Percentiles rank a stretch among this genome's conserved stretches.
Conservation (phyloP, 441 rosid species). For the Syzygium syzygioides region DNA sequence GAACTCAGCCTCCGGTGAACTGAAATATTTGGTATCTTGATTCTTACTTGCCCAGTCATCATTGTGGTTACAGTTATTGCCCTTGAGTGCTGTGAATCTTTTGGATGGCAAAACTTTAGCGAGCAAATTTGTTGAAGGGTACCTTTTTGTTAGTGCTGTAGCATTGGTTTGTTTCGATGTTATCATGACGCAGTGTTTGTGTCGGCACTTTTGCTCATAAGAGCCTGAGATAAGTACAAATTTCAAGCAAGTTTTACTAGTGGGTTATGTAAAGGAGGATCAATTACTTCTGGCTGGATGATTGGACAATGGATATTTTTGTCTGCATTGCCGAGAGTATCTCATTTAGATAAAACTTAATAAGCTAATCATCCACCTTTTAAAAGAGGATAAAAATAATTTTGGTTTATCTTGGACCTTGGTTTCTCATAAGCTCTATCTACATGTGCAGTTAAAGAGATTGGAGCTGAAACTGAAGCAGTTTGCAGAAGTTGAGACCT, state of each 20-base stretch:
- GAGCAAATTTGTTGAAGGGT: background rate
- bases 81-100: background rate
- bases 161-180: background rate
- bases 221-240: background rate
- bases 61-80: background rate
- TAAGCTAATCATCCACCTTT: background rate
- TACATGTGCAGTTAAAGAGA: slow-evolving; percentile 60
- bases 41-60: background rate
- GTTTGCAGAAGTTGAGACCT: slow-evolving; percentile 90
- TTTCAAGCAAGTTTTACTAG: background rate
- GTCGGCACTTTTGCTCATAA: background rate
- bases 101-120: background rate
- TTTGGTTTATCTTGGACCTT: background rate
- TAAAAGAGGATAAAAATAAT: background rate
- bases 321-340: background rate
- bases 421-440: background rate
- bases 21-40: background rate
- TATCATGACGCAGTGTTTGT: background rate
- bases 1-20: background rate
- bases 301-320: background rate
- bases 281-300: background rate
- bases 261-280: background rate
- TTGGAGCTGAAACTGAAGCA: slow-evolving; percentile 95
- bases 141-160: background rate
- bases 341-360: background rate